These are phyloP conservation scores for Volvox africanus DNA, from an alignment of 139 green algal species.

Conservation along the genomic window DNA sequence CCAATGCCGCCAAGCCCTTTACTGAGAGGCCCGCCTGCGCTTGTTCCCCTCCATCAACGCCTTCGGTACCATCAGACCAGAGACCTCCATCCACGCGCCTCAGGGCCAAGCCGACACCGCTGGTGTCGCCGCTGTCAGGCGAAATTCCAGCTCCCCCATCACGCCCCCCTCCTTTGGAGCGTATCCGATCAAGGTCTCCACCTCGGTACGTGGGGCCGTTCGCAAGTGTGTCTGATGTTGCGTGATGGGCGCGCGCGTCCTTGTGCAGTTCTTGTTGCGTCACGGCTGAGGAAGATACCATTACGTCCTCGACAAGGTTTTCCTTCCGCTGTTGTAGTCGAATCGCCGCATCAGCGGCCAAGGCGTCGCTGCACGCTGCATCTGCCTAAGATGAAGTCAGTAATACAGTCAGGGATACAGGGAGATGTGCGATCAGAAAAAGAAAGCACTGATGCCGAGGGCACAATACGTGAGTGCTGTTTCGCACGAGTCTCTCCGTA, in stretches of 20 bases:
- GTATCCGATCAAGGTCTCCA: too few relatives aligned
- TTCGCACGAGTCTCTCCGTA: too few relatives aligned
- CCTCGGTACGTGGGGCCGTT: too few relatives aligned
- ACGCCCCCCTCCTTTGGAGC: too few relatives aligned
- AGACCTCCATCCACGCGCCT: neutral
- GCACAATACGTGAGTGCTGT: too few relatives aligned
- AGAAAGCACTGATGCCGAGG: too few relatives aligned
- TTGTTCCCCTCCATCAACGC: neutral
- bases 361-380: neutral
- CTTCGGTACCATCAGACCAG: neutral
- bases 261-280: too few relatives aligned
- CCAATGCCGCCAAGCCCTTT: constrained; percentile 8
- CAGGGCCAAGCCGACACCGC: neutral
- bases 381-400: neutral
- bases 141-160: too few relatives aligned
- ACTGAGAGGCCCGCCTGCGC: neutral
- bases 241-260: too few relatives aligned
- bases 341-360: neutral
- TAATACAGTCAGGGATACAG: neutral
- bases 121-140: neutral
- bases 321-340: constrained; percentile 12
- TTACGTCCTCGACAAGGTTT: neutral
- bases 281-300: too few relatives aligned
- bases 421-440: too few relatives aligned
- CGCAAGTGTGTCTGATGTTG: too few relatives aligned